Percentiles rank a stretch among this genome's conserved stretches.
Evolutionary conservation across 352 stramenopile genomes (phyloP).

Genomic region (Pythium apleroticum): DNA sequence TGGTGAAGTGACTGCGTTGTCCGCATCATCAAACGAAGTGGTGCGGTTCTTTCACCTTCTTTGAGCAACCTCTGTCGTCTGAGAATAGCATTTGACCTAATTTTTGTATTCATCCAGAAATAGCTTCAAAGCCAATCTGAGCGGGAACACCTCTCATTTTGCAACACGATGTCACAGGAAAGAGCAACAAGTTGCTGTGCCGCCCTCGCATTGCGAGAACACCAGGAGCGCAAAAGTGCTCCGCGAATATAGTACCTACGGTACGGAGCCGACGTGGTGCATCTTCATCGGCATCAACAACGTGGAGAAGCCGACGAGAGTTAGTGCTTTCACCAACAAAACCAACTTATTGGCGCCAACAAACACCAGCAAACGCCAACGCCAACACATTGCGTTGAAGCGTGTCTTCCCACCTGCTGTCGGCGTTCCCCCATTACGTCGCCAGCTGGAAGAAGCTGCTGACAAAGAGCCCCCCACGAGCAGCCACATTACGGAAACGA

Average conservation of each 20-base stretch:
- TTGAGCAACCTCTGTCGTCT: neutral
- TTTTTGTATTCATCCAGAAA: neutral
- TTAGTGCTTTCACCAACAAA: constrained; percentile 1
- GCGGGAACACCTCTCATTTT: neutral
- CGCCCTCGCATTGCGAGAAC: neutral
- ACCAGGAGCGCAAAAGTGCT: neutral
- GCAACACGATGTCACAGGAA: constrained; percentile 2
- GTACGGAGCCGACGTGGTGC: neutral
- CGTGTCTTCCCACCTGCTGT: neutral
- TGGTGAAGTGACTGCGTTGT: constrained; percentile 1
- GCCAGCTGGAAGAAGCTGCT: constrained; percentile 1
- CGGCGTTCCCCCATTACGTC: neutral
- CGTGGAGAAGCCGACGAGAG: neutral
- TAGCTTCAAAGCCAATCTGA: neutral
- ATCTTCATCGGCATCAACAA: neutral
- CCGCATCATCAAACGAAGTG: constrained; percentile 9
- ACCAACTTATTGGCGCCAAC: constrained; percentile 3
- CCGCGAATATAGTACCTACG: constrained; percentile 3
- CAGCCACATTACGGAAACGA: neutral
- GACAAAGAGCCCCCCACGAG: neutral
- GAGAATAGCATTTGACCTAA: neutral
- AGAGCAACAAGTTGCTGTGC: constrained; percentile 3
- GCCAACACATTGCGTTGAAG: neutral
- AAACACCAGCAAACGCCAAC: neutral
- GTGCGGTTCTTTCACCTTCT: neutral